Conservation (phyloP, 2,329 filamentous ascomycete species). For the Pseudogymnoascus sp. region DNA sequence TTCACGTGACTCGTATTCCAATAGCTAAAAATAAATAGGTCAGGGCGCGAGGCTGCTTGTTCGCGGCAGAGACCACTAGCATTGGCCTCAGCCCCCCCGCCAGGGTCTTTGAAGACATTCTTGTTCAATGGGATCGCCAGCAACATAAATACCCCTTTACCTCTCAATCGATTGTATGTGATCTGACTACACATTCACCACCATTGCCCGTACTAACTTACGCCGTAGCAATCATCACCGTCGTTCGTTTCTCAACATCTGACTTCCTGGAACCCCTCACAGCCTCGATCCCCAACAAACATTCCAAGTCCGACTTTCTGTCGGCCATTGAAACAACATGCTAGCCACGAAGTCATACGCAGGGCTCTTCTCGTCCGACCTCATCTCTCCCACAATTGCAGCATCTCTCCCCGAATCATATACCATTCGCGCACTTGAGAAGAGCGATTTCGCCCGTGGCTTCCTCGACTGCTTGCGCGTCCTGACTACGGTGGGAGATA, state of each 20-base stretch:
- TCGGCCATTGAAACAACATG: background rate
- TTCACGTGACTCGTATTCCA: conserved; percentile 6
- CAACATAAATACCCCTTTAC: conserved; percentile 6
- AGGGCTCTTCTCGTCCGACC: conserved; percentile 68
- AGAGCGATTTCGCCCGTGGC: conserved; percentile 68
- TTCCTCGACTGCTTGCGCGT: conserved; percentile 90
- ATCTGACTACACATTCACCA: background rate
- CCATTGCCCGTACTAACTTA: background rate
- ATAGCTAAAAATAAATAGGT: conserved; percentile 4
- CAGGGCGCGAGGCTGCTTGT: conserved; percentile 6
- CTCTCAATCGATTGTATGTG: background rate
- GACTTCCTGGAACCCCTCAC: background rate
- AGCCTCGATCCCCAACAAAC: background rate
- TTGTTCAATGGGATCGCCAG: background rate
- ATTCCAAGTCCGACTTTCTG: background rate
- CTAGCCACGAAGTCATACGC: conserved; percentile 17
- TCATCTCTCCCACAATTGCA: conserved; percentile 71
- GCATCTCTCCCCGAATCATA: conserved; percentile 73
- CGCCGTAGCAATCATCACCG: background rate
- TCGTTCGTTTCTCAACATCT: background rate
- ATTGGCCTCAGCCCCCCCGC: background rate
- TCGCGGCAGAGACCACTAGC: conserved; percentile 6
- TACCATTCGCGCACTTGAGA: conserved; percentile 70
- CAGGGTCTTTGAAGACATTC: background rate
- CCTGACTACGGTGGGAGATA: conserved; percentile 84